Evolutionary conservation across 2,329 filamentous ascomycete species (phyloP).

Genomic region (Trichoderma cornu-damae): DNA sequence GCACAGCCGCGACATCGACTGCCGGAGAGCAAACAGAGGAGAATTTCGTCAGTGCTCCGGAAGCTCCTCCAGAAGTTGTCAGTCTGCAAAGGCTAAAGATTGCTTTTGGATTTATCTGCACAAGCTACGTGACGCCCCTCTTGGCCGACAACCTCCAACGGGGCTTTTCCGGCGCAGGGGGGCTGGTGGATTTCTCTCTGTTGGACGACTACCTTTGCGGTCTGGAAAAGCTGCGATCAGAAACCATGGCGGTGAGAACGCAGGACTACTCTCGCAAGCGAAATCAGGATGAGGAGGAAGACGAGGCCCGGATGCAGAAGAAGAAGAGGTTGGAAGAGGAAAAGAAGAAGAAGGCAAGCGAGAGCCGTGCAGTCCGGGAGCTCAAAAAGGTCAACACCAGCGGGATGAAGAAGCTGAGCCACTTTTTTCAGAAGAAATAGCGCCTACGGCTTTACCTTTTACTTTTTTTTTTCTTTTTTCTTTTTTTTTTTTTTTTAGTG

Average conservation of each 20-base stretch:
- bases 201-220: conserved; percentile 65
- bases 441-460: not conserved
- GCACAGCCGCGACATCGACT: conserved; percentile 44
- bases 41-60: conserved; percentile 38
- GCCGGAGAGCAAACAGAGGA: conserved; percentile 32
- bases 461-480: no score
- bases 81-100: conserved; percentile 60
- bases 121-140: conserved; percentile 51
- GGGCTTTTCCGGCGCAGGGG: conserved; percentile 35
- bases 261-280: conserved; percentile 69
- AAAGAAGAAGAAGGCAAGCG: conserved; percentile 70
- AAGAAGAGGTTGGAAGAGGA: conserved; percentile 83
- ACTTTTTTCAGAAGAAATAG: conserved; percentile 76
- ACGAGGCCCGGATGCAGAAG: conserved; percentile 66
- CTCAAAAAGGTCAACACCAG: conserved; percentile 84
- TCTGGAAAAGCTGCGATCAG: conserved; percentile 62
- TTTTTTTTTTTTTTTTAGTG: no score
- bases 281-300: conserved; percentile 60
- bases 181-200: conserved; percentile 58
- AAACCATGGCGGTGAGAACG: conserved; percentile 65
- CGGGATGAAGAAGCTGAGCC: conserved; percentile 96
- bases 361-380: conserved; percentile 71
- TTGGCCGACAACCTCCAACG: conserved; percentile 41
- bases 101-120: conserved; percentile 59
- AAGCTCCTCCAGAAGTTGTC: conserved; percentile 45